A percentile compares a stretch with the other conserved stretches of the same genome.
These are phyloP conservation scores for Kwoniella botswanensis DNA, from an alignment of 768 basidiomycete species.

Conservation along the genomic window DNA sequence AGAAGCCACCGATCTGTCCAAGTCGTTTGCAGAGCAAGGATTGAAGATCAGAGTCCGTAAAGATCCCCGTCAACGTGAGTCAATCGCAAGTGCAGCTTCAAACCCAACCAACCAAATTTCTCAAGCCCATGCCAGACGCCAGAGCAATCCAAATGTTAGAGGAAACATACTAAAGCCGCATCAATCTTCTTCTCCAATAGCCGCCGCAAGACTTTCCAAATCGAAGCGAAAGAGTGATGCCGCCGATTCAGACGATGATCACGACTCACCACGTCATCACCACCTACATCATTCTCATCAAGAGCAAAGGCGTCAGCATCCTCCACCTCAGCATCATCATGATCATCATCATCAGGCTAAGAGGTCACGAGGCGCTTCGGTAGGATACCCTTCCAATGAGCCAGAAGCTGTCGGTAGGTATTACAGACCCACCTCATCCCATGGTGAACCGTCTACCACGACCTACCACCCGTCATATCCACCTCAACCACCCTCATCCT, in stretches of 20 bases:
- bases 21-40: conserved; percentile 90
- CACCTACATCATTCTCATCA: not conserved
- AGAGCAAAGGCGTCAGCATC: not conserved
- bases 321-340: conserved; percentile 1
- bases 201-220: conserved; percentile 10
- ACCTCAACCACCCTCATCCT: conserved; percentile 3
- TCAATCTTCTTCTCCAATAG: not conserved
- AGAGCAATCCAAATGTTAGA: not conserved
- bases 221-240: conserved; percentile 28
- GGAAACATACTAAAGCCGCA: not conserved
- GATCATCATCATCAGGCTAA: conserved; percentile 16
- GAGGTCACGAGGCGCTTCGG: conserved; percentile 14
- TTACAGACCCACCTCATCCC: not conserved
- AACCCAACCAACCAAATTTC: not conserved
- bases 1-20: conserved; percentile 89
- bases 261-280: conserved; percentile 1
- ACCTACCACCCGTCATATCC: conserved; percentile 10
- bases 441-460: not conserved
- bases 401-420: not conserved
- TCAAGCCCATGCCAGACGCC: not conserved
- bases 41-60: conserved; percentile 94
- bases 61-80: conserved; percentile 61
- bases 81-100: not conserved
- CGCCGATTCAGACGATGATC: conserved; percentile 28
- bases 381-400: conserved; percentile 1